Evolutionary conservation across 2,329 filamentous ascomycete genomes (phyloP), one percentile per base, ranked within the genome.

Genomic region (Coleophoma cylindrospora): DNA sequence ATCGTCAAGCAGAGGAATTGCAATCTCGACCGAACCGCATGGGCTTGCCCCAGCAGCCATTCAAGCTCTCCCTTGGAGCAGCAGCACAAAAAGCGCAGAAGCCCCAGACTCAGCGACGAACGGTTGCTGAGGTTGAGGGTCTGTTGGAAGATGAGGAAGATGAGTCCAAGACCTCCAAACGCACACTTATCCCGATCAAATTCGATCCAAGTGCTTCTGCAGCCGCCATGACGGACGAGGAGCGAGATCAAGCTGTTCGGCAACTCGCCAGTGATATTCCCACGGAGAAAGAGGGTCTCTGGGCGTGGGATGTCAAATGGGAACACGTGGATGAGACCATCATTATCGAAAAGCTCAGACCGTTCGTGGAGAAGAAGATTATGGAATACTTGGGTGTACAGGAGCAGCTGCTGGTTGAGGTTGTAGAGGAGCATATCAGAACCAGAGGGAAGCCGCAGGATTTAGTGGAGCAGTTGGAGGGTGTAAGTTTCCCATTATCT

Each of bases 351-450:
- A 91, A 96, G 66, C 81, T 99, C 59, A 83, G 88, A 63, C 91
- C 92, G 32, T 99, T 96, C 71, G 89, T 97, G 50, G 91, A 96
- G 74, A 95, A 95, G 80, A 99, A 97, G 78, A 89, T 97, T 59
- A 86, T 99, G 53, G 94, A 99, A 69, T 95, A 94, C 61, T 79
- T 99, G 45, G 95, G 95, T 52, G 88, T 99, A 51, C 91, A 97
- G 70, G 94, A 99, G 68, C 89, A 97, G 70, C 85, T 96, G 72
- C 75, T 99, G 44, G 91, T 99, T 33, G 91, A 96, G 64, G 86
- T 94, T 40, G 90, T 97, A 37, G 86, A 96, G 64, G 87, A 91
- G 62, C 90, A 95, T 68, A 73, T 99, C 55, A 81, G 86, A 56
- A 84, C 84, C 60, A 84, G 86, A 60, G 84, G 84, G 22, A 79